Evolutionary conservation across 768 basidiomycete genomes (phyloP).

Genomic region (Grammothele lineata): DNA sequence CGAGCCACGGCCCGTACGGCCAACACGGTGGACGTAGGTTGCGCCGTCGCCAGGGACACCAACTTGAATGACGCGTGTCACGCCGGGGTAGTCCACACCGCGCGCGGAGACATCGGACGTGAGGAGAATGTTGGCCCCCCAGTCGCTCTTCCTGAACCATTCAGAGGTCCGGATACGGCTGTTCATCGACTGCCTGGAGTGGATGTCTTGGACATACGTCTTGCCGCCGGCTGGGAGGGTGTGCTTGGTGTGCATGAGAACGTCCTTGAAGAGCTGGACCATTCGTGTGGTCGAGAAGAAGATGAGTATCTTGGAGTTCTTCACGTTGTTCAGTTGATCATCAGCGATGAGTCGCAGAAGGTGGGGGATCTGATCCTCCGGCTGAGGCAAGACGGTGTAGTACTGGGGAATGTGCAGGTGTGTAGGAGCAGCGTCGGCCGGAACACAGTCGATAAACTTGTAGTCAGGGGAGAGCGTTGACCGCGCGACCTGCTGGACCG

Average conservation of each 20-base stretch:
- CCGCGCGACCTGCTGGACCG: slow-evolving; percentile 68
- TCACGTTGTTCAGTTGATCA: slow-evolving; percentile 74
- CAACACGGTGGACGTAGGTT: slow-evolving; percentile 83
- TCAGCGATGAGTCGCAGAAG: slow-evolving; percentile 76
- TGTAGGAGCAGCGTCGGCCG: slow-evolving; percentile 56
- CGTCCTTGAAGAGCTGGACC: slow-evolving; percentile 67
- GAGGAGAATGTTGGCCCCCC: slow-evolving; percentile 61
- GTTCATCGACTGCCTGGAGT: slow-evolving; percentile 68
- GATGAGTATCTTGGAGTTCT: slow-evolving; percentile 69
- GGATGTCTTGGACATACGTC: slow-evolving; percentile 73
- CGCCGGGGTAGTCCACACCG: slow-evolving; percentile 85
- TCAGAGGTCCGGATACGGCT: slow-evolving; percentile 54
- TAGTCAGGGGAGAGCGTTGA: slow-evolving; percentile 56
- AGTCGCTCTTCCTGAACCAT: slow-evolving; percentile 51
- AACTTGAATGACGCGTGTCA: slow-evolving; percentile 88
- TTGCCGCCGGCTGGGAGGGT: slow-evolving; percentile 46
- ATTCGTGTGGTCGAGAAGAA: slow-evolving; percentile 85
- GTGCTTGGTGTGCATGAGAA: slow-evolving; percentile 49
- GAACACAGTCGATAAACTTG: slow-evolving; percentile 69
- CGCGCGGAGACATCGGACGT: slow-evolving; percentile 88
- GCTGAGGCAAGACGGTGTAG: slow-evolving; percentile 65
- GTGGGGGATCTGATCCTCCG: slow-evolving; percentile 73
- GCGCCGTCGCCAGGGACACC: slow-evolving; percentile 69
- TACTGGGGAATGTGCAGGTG: slow-evolving; percentile 79
- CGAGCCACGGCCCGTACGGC: slow-evolving; percentile 72